Evolutionary conservation across 78 protist species (phyloP), one percentile per base, ranked within the genome.

Genomic region (Cavenderia fasciculata): DNA sequence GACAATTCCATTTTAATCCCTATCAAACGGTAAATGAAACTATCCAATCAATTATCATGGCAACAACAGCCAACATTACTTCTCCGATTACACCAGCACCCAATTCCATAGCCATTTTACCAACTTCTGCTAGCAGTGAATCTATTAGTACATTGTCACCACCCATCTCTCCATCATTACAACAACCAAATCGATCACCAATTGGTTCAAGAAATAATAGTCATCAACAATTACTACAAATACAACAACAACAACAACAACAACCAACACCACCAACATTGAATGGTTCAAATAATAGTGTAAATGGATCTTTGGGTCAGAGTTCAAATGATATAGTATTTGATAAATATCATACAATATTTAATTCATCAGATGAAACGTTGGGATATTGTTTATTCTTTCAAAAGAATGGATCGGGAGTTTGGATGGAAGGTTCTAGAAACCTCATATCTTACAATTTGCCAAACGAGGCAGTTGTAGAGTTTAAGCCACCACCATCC

Each of bases 401-500:
- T 31, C 90, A 82, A 43, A 82, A 82, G 70, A 43, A 54, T 82
- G 90, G 90, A 23, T 52, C 78, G 6, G 90, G 90, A 33, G 90
- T 82, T 25, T 82, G 90, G 90, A 82, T 82, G 90, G 90, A 82
- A 68, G 78, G 90, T n/a, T 36, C 65, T 41, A 47, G 90, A 27
- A 82, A 69, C 18, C 51, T 82, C 3, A 68, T 46, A 56, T 68
- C 78, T 4, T 82, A 82, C 65, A 68, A 82, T 68, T 43, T 82
- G 33, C 90, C 90, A 21, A 82, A 82, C 49, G 90, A 82, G 41
- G 65, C 90, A 0, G 90, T 82, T 0, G 90, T 82, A 0, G 90
- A 82, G n/a, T 82, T 82, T 41, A 82, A 82, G 68, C 90, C 90
- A 27, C 62, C 77, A 6, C 90, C 90, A 23, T 52, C 71, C 40